phyloP scores from a whole-genome alignment of 495 filamentous ascomycete species.

The Rostrohypoxylon terebratum region DNA sequence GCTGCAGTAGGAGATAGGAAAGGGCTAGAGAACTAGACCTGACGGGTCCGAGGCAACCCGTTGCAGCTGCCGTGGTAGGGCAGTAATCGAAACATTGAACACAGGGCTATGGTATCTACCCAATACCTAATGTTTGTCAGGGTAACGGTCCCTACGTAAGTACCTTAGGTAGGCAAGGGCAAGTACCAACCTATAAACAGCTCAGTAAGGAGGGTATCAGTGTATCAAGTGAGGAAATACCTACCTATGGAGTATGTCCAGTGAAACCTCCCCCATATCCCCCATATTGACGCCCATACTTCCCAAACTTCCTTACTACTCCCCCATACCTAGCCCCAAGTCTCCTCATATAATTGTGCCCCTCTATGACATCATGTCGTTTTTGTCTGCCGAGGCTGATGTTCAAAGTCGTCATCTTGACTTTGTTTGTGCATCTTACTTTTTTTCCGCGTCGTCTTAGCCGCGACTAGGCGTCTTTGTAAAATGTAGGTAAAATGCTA shows the following conservation, averaged over 20 bases:
- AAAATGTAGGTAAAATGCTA: too few species aligned
- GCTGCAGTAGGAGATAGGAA: too few species aligned
- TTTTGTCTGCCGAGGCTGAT: conserved; percentile 30
- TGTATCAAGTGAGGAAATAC: conserved; percentile 33
- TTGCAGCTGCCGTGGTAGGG: conserved; percentile 28
- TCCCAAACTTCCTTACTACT: not conserved
- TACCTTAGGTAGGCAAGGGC: not conserved
- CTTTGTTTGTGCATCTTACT: conserved; percentile 22
- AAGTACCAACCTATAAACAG: too few species aligned
- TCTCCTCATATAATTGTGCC: conserved; percentile 25
- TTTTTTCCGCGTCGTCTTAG: conserved; percentile 16
- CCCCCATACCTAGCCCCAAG: conserved; percentile 18
- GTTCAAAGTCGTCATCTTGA: conserved; percentile 30
- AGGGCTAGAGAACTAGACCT: not conserved
- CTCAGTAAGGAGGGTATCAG: conserved; percentile 4
- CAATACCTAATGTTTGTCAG: not conserved
- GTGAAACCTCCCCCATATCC: conserved; percentile 11
- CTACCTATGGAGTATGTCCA: too few species aligned
- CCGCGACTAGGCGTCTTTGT: not conserved
- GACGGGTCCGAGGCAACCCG: conserved; percentile 21
- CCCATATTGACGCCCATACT: not conserved
- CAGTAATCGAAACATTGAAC: conserved; percentile 39
- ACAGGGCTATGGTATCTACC: too few species aligned
- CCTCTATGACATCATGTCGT: conserved; percentile 43
- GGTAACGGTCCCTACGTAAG: not conserved